Conservation (phyloP, 1,139 yeast genomes). For the Pichia norvegensis region DNA sequence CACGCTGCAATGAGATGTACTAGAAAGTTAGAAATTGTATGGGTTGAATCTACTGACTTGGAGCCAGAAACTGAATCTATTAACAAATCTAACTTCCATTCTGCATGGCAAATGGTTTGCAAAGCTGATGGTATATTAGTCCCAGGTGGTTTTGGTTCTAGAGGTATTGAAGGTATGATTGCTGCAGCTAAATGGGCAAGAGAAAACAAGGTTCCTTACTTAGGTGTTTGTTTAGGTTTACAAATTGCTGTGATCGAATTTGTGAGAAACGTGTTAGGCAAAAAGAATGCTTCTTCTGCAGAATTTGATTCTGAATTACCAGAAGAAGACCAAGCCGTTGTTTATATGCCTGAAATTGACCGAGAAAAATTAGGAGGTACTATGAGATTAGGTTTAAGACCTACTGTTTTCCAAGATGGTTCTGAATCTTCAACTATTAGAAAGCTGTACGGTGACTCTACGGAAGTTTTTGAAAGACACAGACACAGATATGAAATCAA, state of each 20-base stretch:
- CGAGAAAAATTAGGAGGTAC: conserved; percentile 96
- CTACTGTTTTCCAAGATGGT: conserved; percentile 69
- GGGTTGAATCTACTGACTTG: conserved; percentile 94
- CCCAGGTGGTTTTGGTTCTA: conserved; percentile 96
- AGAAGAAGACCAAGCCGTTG: conserved; percentile 71
- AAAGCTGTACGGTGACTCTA: conserved; percentile 69
- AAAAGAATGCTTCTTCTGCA: conserved; percentile 65
- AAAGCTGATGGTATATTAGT: conserved; percentile 95
- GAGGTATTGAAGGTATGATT: conserved; percentile 99
- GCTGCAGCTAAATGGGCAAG: conserved; percentile 97
- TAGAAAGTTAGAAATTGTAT: conserved; percentile 74
- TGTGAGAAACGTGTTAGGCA: conserved; percentile 72
- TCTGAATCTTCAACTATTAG: conserved; percentile 60
- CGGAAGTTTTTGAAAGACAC: conserved; percentile 82
- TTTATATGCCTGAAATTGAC: conserved; percentile 98
- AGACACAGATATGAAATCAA: conserved; percentile 97
- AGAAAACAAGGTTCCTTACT: conserved; percentile 84
- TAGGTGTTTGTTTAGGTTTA: conserved; percentile 96
- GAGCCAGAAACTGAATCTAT: conserved; percentile 61
- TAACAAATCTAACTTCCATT: conserved; percentile 75
- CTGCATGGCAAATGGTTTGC: conserved; percentile 92
- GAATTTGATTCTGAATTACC: conserved; percentile 65
- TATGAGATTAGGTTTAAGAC: conserved; percentile 94
- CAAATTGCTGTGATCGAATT: conserved; percentile 96
- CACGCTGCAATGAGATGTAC: conserved; percentile 89